Percentiles rank a stretch among this genome's conserved stretches.
These are phyloP conservation scores for Exobasidium rhododendri DNA, from an alignment of 1,284 basidiomycete genomes.

Conservation along the genomic window DNA sequence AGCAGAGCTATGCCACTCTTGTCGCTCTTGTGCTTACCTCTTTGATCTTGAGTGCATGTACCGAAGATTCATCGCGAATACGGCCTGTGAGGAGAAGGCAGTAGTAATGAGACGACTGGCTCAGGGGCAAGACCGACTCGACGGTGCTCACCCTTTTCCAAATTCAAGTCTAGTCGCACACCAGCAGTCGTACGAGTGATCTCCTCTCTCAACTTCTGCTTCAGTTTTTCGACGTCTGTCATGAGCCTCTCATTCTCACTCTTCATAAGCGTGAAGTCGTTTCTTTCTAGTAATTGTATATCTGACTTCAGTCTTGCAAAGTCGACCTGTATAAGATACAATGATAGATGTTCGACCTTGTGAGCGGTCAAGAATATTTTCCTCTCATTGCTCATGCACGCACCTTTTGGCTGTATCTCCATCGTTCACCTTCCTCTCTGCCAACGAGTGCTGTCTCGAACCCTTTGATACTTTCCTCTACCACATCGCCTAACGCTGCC, in stretches of 20 bases:
- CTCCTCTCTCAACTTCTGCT: conserved; percentile 80
- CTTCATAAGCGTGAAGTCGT: conserved; percentile 92
- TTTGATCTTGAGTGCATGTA: conserved; percentile 93
- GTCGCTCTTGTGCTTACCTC: too few relatives aligned
- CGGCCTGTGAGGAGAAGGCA: conserved; percentile 59
- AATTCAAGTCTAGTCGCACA: conserved; percentile 88
- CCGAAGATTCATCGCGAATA: conserved; percentile 86
- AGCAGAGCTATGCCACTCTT: neutral
- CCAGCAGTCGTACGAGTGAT: conserved; percentile 86
- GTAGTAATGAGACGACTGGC: too few relatives aligned
- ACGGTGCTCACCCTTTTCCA: conserved; percentile 78
- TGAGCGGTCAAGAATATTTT: neutral
- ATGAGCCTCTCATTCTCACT: conserved; percentile 89
- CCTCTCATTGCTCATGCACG: neutral
- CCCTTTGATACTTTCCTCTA: conserved; percentile 49
- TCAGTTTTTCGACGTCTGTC: conserved; percentile 90
- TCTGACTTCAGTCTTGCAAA: conserved; percentile 96
- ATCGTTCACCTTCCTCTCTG: conserved; percentile 49
- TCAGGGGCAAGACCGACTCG: too few relatives aligned
- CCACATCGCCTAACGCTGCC: conserved; percentile 45
- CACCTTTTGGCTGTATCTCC: conserved; percentile 50
- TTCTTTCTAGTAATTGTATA: conserved; percentile 92
- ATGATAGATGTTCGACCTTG: neutral
- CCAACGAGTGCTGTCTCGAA: conserved; percentile 47
- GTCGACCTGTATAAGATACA: conserved; percentile 69